Base-by-base conservation (phyloP, 805 yeast genomes). In the Sugiyamaella lignohabitans region DNA sequence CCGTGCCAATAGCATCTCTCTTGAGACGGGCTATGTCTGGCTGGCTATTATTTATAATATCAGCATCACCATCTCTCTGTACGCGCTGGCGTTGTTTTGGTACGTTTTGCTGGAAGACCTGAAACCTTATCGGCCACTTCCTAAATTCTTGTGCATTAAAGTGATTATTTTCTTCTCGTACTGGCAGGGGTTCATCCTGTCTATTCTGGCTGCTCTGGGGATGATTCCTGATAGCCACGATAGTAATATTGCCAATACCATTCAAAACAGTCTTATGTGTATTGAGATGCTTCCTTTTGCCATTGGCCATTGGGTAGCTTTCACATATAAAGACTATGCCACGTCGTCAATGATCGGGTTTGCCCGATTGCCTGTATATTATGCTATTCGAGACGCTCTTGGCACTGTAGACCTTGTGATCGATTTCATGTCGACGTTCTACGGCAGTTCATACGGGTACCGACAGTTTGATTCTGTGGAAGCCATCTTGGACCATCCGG, bases 141-240 rank as follows among this genome's bases (percentile, higher is more conserved):
- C 94, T 8, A 89, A 89, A 66, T 93, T 93, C 62, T 63, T 93
- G 35, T 88, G 97, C 67, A 95, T 93, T 40, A 93, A 93, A 60
- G 73, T 88, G 53, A 87, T 93, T 46, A 89, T 93, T 42, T 93
- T 93, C 72, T 98, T 96, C 20, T 85, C 96, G n/a, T 93, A 88
- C 62, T 93, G 99, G 99, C 98, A 93, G 62, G 87, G 94, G 68
- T 74, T 65, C 68, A 73, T 59, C 54, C 73, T 57, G 74, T 80
- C 45, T 42, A 70, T 38, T 54, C 78, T 51, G 49, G 62, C 37
- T 56, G 67, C 44, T 58, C 63, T 50, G 46, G 67, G 56, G 50
- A 44, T 49, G 36, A 55, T 57, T 47, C 59, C 49, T 5, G 69
- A 67, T 41, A 64, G 68, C 5, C 61, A 62, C 14, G 52, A 59